These are phyloP conservation scores for Massarina eburnea DNA, from an alignment of 2,329 filamentous ascomycete genomes.

Conservation along the genomic window DNA sequence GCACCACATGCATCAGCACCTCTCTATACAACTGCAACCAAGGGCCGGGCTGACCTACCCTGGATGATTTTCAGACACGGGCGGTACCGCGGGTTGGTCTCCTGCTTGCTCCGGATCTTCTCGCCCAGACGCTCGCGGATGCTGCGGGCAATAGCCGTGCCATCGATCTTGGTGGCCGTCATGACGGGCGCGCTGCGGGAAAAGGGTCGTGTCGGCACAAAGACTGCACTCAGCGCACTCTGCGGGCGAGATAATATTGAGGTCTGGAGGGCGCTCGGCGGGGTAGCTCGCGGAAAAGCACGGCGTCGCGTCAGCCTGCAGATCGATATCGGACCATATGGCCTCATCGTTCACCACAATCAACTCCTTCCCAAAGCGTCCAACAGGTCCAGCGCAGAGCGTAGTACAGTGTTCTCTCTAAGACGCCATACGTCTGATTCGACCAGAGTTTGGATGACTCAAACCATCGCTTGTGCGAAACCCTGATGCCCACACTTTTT, in stretches of 20 bases:
- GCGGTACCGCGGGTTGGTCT: slow-evolving; percentile 81
- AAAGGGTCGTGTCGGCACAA: slow-evolving; percentile 38
- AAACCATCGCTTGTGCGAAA: slow-evolving; percentile 5
- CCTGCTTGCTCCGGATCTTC: slow-evolving; percentile 81
- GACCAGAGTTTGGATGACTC: slow-evolving; percentile 17
- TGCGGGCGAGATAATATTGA: slow-evolving; percentile 26
- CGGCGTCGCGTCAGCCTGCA: slow-evolving; percentile 20
- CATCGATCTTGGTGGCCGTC: slow-evolving; percentile 90
- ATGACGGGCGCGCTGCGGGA: slow-evolving; percentile 64
- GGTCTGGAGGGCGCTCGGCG: slow-evolving; percentile 14
- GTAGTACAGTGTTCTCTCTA: slow-evolving; percentile 16
- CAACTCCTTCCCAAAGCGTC: slow-evolving; percentile 13
- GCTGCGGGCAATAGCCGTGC: slow-evolving; percentile 88
- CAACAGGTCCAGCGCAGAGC: slow-evolving; percentile 25
- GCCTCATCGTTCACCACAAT: slow-evolving; percentile 28
- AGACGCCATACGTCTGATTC: slow-evolving; percentile 5
- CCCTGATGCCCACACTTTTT: slow-evolving; percentile 1
- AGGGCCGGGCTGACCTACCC: slow-evolving; percentile 57
- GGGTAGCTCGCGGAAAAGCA: slow-evolving; percentile 37
- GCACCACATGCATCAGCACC: slow-evolving; percentile 8
- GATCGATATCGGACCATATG: slow-evolving; percentile 32
- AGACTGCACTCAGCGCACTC: slow-evolving; percentile 2
- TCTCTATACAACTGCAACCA: background rate
- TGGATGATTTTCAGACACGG: slow-evolving; percentile 94
- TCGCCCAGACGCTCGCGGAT: slow-evolving; percentile 80